phyloP scores from a whole-genome alignment of 2,329 filamentous ascomycete genomes.

The Fusarium humuli region DNA sequence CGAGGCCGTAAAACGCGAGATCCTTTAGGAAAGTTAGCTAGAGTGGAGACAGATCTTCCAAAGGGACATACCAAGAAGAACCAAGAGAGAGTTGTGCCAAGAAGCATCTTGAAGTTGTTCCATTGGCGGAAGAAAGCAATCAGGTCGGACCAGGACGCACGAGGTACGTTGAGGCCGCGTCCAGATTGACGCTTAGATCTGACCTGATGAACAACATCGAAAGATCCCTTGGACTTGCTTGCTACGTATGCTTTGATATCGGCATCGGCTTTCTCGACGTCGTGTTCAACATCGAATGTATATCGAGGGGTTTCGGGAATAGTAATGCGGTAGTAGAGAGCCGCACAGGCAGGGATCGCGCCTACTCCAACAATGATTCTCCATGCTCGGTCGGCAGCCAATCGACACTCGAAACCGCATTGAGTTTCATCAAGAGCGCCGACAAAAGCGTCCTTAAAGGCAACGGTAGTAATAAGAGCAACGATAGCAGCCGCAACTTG shows the following conservation, averaged over 20 bases:
- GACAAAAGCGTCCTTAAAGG: slow-evolving; percentile 67
- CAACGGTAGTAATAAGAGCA: slow-evolving; percentile 74
- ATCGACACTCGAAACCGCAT: slow-evolving; percentile 72
- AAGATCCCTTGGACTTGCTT: slow-evolving; percentile 60
- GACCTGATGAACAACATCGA: slow-evolving; percentile 61
- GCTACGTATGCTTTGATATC: slow-evolving; percentile 73
- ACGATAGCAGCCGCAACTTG: slow-evolving; percentile 79
- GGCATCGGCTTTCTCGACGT: slow-evolving; percentile 79
- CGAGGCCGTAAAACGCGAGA: slow-evolving; percentile 75
- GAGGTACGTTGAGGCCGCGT: slow-evolving; percentile 70
- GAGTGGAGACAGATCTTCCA: neutral
- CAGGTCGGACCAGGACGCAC: slow-evolving; percentile 78
- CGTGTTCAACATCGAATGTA: slow-evolving; percentile 82
- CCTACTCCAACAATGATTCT: slow-evolving; percentile 84
- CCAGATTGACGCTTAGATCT: slow-evolving; percentile 65
- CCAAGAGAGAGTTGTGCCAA: slow-evolving; percentile 84
- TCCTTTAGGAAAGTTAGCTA: slow-evolving; percentile 59
- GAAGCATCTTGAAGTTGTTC: slow-evolving; percentile 75
- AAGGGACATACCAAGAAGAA: slow-evolving; percentile 71
- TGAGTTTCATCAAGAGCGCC: slow-evolving; percentile 53
- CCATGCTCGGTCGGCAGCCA: slow-evolving; percentile 84
- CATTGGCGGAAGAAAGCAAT: slow-evolving; percentile 74
- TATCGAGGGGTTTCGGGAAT: slow-evolving; percentile 88
- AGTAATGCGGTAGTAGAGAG: slow-evolving; percentile 86
- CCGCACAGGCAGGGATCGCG: slow-evolving; percentile 79